A percentile compares a stretch with the other conserved stretches of the same genome.
Conservation (phyloP, 306 rosid genomes). For the Biancaea sappan region DNA sequence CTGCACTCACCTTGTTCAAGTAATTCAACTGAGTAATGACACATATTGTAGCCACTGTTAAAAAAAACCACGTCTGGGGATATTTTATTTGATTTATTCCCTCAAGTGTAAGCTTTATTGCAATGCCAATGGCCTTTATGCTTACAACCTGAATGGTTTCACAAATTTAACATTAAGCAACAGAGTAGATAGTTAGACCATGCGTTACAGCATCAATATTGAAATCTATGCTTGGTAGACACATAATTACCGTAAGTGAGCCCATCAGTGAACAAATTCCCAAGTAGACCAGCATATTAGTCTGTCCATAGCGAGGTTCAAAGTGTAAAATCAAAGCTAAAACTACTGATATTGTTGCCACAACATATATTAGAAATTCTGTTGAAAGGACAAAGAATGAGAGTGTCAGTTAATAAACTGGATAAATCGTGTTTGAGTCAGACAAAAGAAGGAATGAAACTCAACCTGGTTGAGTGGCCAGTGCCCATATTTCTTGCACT, state of each 20-base stretch:
- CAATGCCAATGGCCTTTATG: conserved; percentile 96
- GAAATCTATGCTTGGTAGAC: conserved; percentile 13
- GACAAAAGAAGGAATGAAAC: background rate
- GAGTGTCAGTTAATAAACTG: conserved; percentile 13
- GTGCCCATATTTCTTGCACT: conserved; percentile 79
- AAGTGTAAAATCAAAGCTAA: conserved; percentile 75
- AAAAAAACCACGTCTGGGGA: conserved; percentile 95
- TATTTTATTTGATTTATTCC: conserved; percentile 82
- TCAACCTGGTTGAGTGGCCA: conserved; percentile 89
- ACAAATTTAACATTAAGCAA: conserved; percentile 17
- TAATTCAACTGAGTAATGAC: conserved; percentile 89
- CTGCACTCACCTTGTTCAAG: conserved; percentile 81
- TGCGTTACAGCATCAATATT: background rate
- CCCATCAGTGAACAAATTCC: conserved; percentile 91
- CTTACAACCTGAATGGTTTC: conserved; percentile 76
- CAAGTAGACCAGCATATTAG: conserved; percentile 81
- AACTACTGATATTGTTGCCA: conserved; percentile 67
- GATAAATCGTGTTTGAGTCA: background rate
- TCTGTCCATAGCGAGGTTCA: conserved; percentile 85
- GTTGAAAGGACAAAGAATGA: conserved; percentile 34
- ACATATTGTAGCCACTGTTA: conserved; percentile 75
- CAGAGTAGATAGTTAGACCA: conserved; percentile 8
- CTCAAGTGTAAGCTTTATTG: conserved; percentile 85
- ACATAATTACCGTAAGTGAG: conserved; percentile 75
- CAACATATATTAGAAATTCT: conserved; percentile 69